These are phyloP conservation scores for Bipolaris sorokiniana DNA, from an alignment of 2,329 filamentous ascomycete genomes.

Conservation along the genomic window DNA sequence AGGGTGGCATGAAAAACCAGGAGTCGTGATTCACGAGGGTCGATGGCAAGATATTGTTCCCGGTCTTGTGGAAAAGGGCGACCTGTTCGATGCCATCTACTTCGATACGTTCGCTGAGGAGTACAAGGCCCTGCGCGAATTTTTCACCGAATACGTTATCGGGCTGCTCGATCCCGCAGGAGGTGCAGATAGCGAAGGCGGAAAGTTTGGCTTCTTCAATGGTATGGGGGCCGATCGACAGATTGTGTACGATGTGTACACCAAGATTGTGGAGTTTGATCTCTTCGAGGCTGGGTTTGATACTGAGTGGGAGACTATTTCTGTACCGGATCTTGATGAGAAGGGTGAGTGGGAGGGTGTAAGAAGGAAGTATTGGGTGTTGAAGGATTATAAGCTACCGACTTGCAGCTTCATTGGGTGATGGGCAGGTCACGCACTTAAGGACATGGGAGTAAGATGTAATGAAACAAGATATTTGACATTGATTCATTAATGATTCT, in stretches of 20 bases:
- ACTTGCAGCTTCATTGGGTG: conserved; percentile 75
- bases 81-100: conserved; percentile 68
- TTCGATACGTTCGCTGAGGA: conserved; percentile 98
- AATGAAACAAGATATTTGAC: background rate
- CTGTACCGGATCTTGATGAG: conserved; percentile 73
- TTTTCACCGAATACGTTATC: conserved; percentile 88
- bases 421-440: conserved; percentile 15
- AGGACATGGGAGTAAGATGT: background rate
- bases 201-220: conserved; percentile 69
- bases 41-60: conserved; percentile 59
- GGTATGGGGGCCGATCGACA: conserved; percentile 88
- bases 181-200: conserved; percentile 50
- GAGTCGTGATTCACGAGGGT: conserved; percentile 57
- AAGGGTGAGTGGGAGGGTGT: conserved; percentile 88
- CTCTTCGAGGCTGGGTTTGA: conserved; percentile 87
- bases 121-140: conserved; percentile 81
- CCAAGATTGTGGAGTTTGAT: conserved; percentile 87
- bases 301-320: conserved; percentile 80
- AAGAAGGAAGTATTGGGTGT: conserved; percentile 85
- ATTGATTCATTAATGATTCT: background rate
- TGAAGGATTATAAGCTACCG: conserved; percentile 78
- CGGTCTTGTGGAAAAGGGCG: conserved; percentile 51
- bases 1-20: conserved; percentile 57
- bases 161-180: conserved; percentile 70
- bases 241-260: conserved; percentile 96